phyloP scores from a whole-genome alignment of 129 eudicot species.

The Gnaphalium uliginosum region DNA sequence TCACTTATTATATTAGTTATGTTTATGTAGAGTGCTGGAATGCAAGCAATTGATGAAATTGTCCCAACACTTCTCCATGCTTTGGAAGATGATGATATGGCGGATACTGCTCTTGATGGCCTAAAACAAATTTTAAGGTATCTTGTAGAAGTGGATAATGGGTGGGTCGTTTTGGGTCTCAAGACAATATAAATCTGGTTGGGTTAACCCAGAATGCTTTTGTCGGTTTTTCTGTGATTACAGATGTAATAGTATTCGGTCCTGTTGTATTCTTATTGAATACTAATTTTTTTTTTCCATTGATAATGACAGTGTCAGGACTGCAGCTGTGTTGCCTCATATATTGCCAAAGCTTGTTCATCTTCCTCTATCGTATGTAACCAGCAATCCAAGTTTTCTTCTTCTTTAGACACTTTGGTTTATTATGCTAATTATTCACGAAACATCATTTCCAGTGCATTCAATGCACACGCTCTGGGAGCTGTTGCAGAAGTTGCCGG shows the following conservation, averaged over 20 bases:
- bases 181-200: not conserved
- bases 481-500: constrained; percentile 99
- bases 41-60: constrained; percentile 99
- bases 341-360: constrained; percentile 97
- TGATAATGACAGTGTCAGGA: constrained; percentile 73
- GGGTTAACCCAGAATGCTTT: not conserved
- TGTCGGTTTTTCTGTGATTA: not conserved
- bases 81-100: constrained; percentile 86
- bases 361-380: constrained; percentile 85
- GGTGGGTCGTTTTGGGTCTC: not conserved
- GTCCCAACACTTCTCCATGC: constrained; percentile 97
- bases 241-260: not conserved
- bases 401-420: not conserved
- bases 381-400: not conserved
- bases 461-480: constrained; percentile 98
- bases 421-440: constrained; percentile 2
- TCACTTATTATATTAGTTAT: not conserved
- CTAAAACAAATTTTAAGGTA: constrained; percentile 95
- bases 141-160: not conserved
- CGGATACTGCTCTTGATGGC: constrained; percentile 99
- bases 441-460: constrained; percentile 57
- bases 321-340: constrained; percentile 95
- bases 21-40: constrained; percentile 77
- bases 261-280: not conserved
- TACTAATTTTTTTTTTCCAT: not conserved